Percentiles rank a stretch among this genome's conserved stretches.
These are phyloP conservation scores for Coccinonectria pachysandricola DNA, from an alignment of 2,329 filamentous ascomycete genomes.

Conservation along the genomic window DNA sequence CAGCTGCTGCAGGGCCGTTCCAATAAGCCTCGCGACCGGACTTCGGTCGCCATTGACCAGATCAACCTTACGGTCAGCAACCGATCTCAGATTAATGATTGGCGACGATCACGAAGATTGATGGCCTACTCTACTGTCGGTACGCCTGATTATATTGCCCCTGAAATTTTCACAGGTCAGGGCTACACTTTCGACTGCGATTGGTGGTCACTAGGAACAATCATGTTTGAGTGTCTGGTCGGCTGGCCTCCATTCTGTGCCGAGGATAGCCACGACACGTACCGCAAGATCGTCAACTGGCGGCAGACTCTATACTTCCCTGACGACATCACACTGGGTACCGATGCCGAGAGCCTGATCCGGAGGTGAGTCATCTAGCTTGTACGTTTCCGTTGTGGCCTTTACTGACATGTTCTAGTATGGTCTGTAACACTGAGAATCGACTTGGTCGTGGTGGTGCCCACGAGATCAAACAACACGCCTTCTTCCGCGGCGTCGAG, in stretches of 20 bases:
- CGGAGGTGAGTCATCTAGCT: conserved; percentile 55
- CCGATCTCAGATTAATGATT: conserved; percentile 95
- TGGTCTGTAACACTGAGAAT: conserved; percentile 89
- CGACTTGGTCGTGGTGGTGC: conserved; percentile 81
- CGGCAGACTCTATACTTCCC: conserved; percentile 92
- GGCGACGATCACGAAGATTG: conserved; percentile 87
- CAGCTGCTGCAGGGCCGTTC: conserved; percentile 78
- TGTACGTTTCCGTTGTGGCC: conserved; percentile 6
- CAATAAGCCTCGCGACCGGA: conserved; percentile 67
- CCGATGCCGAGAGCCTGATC: conserved; percentile 85
- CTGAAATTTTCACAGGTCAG: conserved; percentile 93
- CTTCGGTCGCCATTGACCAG: conserved; percentile 91
- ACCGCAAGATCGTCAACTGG: conserved; percentile 99
- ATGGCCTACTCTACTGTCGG: conserved; percentile 98
- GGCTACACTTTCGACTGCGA: conserved; percentile 96
- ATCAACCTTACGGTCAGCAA: conserved; percentile 98
- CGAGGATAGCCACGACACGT: conserved; percentile 94
- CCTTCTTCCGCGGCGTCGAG: conserved; percentile 94
- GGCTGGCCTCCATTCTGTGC: conserved; percentile 99
- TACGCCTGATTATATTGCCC: conserved; percentile 96
- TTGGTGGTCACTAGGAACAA: conserved; percentile 98
- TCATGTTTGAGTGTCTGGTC: conserved; percentile 98
- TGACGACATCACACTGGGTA: conserved; percentile 80
- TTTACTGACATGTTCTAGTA: conserved; percentile 36
- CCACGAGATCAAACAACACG: conserved; percentile 84